Evolutionary conservation across 2,329 filamentous ascomycete genomes (phyloP), one percentile per base, ranked within the genome.

Genomic region (Xylariaceae sp.): DNA sequence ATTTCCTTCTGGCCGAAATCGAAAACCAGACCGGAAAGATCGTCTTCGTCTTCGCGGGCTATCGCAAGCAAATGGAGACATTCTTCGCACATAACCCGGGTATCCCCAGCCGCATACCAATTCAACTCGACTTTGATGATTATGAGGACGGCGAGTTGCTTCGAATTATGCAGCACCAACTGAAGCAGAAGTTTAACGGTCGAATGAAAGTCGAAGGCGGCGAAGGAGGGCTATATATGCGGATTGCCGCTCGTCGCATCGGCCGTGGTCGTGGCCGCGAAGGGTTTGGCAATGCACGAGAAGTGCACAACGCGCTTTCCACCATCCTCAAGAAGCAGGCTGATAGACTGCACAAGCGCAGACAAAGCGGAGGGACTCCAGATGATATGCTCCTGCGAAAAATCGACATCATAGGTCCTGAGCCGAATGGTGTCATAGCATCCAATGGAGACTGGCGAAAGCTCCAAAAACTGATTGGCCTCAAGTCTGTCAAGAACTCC

Each of bases 31-130:
- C 79, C 0, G 88, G 88, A 0, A 88, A 88, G 65, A 72, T 92
- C 0, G 83, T 87, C 0, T 88, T 92, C 56, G 78, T 92, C 0
- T 75, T 93, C 2, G 89, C 88, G 0, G 89, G 90, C 0, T 92
- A 92, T 71, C 78, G 78, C 53, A 86, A 85, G 64, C 79, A 89
- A 62, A 92, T 93, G 88, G 88, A 92, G 66, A 79, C 79, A 0
- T 90, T 92, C 70, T 91, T 90, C 51, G 78, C 82, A 0, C 88
- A 92, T 61, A 92, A 92, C 50, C 84, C 84, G 0, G 88, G 89
- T 0, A 75, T 92, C 2, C 77, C 82, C 0, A 89, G 87, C 63
- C 83, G 89, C 0, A 86, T 93, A 44, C 88, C 88, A 0, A 75
- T 83, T 9, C 74, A 79, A 39, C 76, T 92, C 66, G 78, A 82